Evolutionary conservation across 306 rosid genomes (phyloP).

Genomic region (Coriaria nepalensis): DNA sequence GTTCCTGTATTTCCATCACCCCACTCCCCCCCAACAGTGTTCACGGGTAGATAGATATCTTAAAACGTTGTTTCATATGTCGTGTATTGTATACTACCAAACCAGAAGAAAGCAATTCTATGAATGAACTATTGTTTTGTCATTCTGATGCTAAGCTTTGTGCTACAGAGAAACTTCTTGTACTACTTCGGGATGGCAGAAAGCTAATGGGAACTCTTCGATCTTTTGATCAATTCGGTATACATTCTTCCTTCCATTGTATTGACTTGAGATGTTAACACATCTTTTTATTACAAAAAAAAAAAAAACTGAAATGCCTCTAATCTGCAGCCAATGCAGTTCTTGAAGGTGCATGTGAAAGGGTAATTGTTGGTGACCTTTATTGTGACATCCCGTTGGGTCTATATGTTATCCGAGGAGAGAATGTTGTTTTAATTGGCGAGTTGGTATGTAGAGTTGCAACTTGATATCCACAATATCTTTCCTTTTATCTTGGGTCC

Average conservation of each 20-base stretch:
- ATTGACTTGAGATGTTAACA: conserved; percentile 4
- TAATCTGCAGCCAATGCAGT: conserved; percentile 80
- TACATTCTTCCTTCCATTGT: conserved; percentile 5
- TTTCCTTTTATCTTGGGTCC: conserved; percentile 7
- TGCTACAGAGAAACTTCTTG: conserved; percentile 79
- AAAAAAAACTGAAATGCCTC: conserved; percentile 2
- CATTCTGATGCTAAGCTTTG: conserved; percentile 11
- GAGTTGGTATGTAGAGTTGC: conserved; percentile 53
- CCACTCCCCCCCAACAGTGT: no score
- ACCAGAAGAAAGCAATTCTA: no score
- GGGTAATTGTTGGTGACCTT: conserved; percentile 82
- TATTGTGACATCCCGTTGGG: conserved; percentile 89
- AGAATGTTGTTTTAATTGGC: conserved; percentile 90
- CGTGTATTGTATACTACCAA: no score
- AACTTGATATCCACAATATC: conserved; percentile 9
- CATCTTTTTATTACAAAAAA: conserved; percentile 8
- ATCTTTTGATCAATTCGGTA: conserved; percentile 95
- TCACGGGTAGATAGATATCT: no score
- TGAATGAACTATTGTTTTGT: neutral
- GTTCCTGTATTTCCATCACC: no score
- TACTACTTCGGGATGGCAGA: conserved; percentile 85
- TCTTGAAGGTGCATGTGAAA: conserved; percentile 87
- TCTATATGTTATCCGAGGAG: conserved; percentile 88
- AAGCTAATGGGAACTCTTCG: conserved; percentile 87
- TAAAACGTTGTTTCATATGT: no score